Base-by-base conservation (phyloP, 129 eudicot genomes). In the Arctium lappa region DNA sequence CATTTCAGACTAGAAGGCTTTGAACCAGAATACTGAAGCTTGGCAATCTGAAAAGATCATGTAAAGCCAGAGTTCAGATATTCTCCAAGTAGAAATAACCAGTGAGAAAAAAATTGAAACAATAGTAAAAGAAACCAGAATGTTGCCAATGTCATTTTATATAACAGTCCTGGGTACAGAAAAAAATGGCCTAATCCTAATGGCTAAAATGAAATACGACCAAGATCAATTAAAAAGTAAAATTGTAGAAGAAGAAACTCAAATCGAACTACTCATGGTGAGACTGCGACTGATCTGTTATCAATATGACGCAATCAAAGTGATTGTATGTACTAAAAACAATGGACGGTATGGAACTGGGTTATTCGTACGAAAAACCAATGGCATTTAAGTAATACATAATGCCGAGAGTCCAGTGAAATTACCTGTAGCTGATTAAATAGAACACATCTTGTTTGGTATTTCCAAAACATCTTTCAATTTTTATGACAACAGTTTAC, bases 31-130 rank as follows among this genome's bases (percentile, higher is more conserved):
- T 53, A 78, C 42, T 90, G 94, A 80, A 95, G 90, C 89, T 90
- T 79, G 11, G 97, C 94, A 83, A 95, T 91, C 97, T 94, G 90
- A 36, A 46, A 29, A 78, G 29, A 83, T 42, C 56, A 38, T 46
- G 69, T 5, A 53, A 71, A 72, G 37, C 68, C 71, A 80, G 36
- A 60, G 37, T 31, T 56, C 80, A 77, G 80, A 53, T 36, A 33
- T 15, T 76, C 15, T 56, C 15, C 48, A 76, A 30, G 73, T 16
- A 53, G 29, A 56, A 71, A 44, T 34, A 66, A 22, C 30, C 11
- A 22, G 48, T 44, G n/a, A 82, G 66, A 81, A 8, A 63, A 56
- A 63, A 22, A n/a, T 7, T 66, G 71, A 66, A 18, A 27, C 32
- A 66, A 8, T 60, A 60, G 65, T 15, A 16, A 56, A 60, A n/a